A percentile compares a stretch with the other conserved stretches of the same genome.
Evolutionary conservation across 306 rosid genomes (phyloP).

Genomic region (Styphnolobium japonicum): DNA sequence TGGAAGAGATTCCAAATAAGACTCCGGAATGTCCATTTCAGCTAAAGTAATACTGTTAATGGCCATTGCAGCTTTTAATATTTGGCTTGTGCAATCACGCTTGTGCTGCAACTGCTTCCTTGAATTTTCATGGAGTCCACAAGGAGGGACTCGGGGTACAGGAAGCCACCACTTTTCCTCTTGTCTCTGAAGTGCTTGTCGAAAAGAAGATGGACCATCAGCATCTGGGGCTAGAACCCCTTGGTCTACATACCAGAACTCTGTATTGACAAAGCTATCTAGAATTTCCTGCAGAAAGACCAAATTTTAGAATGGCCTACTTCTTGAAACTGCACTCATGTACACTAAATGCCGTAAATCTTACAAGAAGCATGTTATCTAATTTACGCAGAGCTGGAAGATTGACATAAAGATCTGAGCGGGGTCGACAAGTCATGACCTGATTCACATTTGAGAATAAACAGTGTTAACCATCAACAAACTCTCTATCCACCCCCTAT

Average conservation of each 20-base stretch:
- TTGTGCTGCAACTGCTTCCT: slow-evolving; percentile 86
- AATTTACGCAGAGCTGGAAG: slow-evolving; percentile 91
- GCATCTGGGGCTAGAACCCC: slow-evolving; percentile 74
- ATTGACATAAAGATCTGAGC: slow-evolving; percentile 86
- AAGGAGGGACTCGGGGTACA: slow-evolving; percentile 84
- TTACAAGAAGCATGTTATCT: slow-evolving; percentile 97
- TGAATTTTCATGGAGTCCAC: slow-evolving; percentile 68
- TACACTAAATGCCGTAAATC: slow-evolving; percentile 27
- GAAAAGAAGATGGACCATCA: slow-evolving; percentile 68
- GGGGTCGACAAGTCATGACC: slow-evolving; percentile 93
- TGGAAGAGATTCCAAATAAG: slow-evolving; percentile 82
- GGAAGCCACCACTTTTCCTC: slow-evolving; percentile 99
- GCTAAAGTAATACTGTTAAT: slow-evolving; percentile 74
- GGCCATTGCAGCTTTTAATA: slow-evolving; percentile 89
- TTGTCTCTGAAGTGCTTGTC: slow-evolving; percentile 73
- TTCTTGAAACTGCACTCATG: slow-evolving; percentile 4
- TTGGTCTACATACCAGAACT: slow-evolving; percentile 95
- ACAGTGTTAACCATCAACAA: background rate
- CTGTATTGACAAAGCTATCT: slow-evolving; percentile 64
- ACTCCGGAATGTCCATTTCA: slow-evolving; percentile 85
- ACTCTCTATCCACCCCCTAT: background rate
- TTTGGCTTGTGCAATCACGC: slow-evolving; percentile 84
- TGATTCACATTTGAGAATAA: slow-evolving; percentile 39
- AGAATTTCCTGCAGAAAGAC: slow-evolving; percentile 65
- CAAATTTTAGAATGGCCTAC: slow-evolving; percentile 25